These are phyloP conservation scores for Coniophora puteana DNA, from an alignment of 1,284 basidiomycete genomes.

Conservation along the genomic window DNA sequence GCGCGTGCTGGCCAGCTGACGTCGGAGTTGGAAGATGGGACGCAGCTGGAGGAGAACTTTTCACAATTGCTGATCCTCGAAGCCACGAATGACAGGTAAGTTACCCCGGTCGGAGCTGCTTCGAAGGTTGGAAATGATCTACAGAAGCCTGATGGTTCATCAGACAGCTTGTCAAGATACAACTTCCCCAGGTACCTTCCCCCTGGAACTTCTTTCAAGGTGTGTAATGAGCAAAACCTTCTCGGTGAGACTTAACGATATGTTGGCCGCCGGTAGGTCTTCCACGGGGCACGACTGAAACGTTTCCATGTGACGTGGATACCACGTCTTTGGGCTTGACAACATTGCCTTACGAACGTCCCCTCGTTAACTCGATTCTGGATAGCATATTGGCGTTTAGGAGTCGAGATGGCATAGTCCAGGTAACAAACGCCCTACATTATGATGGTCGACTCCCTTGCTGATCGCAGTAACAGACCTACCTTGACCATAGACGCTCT, in stretches of 20 bases:
- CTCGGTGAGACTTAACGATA: not conserved
- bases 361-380: constrained; percentile 40
- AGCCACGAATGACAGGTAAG: constrained; percentile 43
- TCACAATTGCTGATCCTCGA: constrained; percentile 57
- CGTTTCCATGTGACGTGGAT: constrained; percentile 47
- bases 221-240: constrained; percentile 13
- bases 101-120: constrained; percentile 3
- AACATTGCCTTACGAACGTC: constrained; percentile 31
- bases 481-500: constrained; percentile 49
- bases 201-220: constrained; percentile 57
- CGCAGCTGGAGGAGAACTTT: constrained; percentile 48
- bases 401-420: constrained; percentile 47
- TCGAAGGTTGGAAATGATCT: not conserved
- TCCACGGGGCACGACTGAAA: constrained; percentile 38
- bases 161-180: constrained; percentile 39
- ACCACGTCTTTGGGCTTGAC: constrained; percentile 49
- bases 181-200: constrained; percentile 37
- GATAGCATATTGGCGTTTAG: constrained; percentile 50
- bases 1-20: too few relatives aligned
- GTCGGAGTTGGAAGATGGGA: constrained; percentile 34
- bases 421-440: constrained; percentile 27
- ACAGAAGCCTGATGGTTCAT: not conserved
- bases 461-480: constrained; percentile 33
- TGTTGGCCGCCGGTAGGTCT: constrained; percentile 28
- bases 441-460: not conserved